A percentile compares a stretch with the other conserved stretches of the same genome.
These are phyloP conservation scores for Blastosporella zonata DNA, from an alignment of 1,284 basidiomycete genomes.

Conservation along the genomic window DNA sequence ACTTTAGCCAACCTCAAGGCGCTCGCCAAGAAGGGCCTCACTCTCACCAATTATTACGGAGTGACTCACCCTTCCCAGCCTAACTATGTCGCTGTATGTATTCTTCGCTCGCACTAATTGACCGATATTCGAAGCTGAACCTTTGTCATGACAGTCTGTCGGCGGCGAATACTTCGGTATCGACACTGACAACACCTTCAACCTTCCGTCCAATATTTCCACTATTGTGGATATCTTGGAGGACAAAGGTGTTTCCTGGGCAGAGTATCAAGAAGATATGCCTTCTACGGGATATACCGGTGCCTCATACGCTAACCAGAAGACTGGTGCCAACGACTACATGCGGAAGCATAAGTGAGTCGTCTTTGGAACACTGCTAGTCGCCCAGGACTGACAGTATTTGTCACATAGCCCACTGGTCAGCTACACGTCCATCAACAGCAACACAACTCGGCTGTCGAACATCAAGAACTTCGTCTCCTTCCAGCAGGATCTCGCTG, in stretches of 20 bases:
- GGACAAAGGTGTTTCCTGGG: conserved; percentile 54
- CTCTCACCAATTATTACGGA: conserved; percentile 51
- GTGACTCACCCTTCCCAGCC: conserved; percentile 66
- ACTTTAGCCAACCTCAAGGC: conserved; percentile 37
- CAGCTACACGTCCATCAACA: conserved; percentile 48
- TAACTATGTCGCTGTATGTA: conserved; percentile 45
- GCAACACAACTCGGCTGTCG: conserved; percentile 38
- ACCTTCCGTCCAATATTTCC: conserved; percentile 37
- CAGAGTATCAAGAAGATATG: conserved; percentile 58
- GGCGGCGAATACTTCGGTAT: conserved; percentile 26
- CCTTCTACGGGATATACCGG: conserved; percentile 50
- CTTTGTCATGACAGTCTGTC: conserved; percentile 6
- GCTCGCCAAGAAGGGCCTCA: conserved; percentile 51
- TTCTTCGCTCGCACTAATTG: neutral
- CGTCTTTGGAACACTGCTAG: neutral
- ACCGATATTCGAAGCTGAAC: neutral
- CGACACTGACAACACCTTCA: conserved; percentile 33
- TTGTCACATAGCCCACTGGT: conserved; percentile 42
- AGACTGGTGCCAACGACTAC: conserved; percentile 39
- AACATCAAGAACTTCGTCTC: conserved; percentile 67
- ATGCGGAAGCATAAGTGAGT: conserved; percentile 54
- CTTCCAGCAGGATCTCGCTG: conserved; percentile 51
- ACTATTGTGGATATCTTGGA: conserved; percentile 65
- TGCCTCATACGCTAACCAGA: conserved; percentile 21
- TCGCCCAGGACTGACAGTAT: neutral